Evolutionary conservation across 805 yeast species (phyloP).

Genomic region (Yarrowia alimentaria): DNA sequence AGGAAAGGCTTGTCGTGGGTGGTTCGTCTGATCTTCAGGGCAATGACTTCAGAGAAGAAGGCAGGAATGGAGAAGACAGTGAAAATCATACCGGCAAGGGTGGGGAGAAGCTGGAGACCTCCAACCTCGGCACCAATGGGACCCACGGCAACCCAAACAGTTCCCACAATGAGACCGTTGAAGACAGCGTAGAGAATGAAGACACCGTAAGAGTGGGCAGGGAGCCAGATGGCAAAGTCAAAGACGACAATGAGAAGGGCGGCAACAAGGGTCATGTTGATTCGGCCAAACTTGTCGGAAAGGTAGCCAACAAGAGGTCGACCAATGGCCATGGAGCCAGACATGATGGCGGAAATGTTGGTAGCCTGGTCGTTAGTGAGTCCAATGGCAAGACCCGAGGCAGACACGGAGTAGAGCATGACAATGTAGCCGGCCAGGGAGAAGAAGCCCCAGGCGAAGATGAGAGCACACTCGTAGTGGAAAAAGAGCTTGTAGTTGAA

Average conservation of each 20-base stretch:
- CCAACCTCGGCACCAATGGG: conserved; percentile 27
- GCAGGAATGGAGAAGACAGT: conserved; percentile 24
- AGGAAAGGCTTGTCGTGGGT: conserved; percentile 18
- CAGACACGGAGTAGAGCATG: conserved; percentile 36
- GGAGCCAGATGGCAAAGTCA: conserved; percentile 32
- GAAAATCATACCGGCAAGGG: conserved; percentile 22
- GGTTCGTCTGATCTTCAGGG: conserved; percentile 7
- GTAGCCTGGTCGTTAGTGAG: conserved; percentile 31
- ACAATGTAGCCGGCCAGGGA: conserved; percentile 19
- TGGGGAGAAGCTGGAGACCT: conserved; percentile 26
- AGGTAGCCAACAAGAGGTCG: conserved; percentile 48
- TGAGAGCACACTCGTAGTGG: conserved; percentile 25
- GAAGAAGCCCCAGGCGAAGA: conserved; percentile 27
- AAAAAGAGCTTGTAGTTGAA: conserved; percentile 27
- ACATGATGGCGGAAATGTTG: conserved; percentile 38
- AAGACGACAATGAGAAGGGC: conserved; percentile 39
- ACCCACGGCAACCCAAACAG: conserved; percentile 26
- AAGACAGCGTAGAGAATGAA: conserved; percentile 37
- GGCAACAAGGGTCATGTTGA: conserved; percentile 42
- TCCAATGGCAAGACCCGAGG: conserved; percentile 35
- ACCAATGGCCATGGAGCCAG: conserved; percentile 46
- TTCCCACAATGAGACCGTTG: conserved; percentile 43
- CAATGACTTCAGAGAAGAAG: conserved; percentile 27
- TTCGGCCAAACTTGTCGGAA: conserved; percentile 50
- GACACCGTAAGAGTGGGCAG: conserved; percentile 30